Evolutionary conservation across 306 rosid species (phyloP).

Genomic region (Quercus glauca): DNA sequence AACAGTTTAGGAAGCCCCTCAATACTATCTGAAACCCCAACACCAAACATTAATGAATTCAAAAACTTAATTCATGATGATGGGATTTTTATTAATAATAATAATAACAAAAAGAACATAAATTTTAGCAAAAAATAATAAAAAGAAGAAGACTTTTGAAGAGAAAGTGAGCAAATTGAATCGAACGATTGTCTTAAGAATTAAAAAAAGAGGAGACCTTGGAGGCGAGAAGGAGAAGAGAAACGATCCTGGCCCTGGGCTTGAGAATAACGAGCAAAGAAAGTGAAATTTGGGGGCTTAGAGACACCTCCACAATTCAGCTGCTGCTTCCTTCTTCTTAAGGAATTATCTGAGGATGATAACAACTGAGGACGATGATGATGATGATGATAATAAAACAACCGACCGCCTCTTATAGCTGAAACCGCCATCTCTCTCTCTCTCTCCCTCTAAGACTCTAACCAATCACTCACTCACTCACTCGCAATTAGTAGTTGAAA

Average conservation of each 20-base stretch:
- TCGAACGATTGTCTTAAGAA: no score
- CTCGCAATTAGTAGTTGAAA: background rate
- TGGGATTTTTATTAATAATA: no score
- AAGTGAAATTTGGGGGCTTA: conserved; percentile 22
- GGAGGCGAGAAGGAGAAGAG: conserved; percentile 66
- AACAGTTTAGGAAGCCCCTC: conserved; percentile 77
- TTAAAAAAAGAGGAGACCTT: conserved; percentile 34
- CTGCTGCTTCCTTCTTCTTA: conserved; percentile 12
- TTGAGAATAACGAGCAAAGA: conserved; percentile 72
- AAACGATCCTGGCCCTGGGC: conserved; percentile 66
- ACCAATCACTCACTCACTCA: no score
- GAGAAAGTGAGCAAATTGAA: no score
- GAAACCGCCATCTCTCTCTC: conserved; percentile 53
- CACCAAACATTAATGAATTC: background rate
- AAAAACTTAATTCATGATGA: no score
- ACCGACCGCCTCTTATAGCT: conserved; percentile 55
- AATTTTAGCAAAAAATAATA: no score
- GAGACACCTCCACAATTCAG: background rate
- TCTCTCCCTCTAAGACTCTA: background rate
- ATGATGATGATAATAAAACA: conserved; percentile 24
- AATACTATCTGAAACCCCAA: conserved; percentile 48
- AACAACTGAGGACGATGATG: conserved; percentile 36
- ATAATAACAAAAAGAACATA: no score
- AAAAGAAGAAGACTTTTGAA: no score
- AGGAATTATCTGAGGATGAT: conserved; percentile 8